Evolutionary conservation across 2,329 filamentous ascomycete genomes (phyloP).

Genomic region (Dothidotthia symphoricarpi): DNA sequence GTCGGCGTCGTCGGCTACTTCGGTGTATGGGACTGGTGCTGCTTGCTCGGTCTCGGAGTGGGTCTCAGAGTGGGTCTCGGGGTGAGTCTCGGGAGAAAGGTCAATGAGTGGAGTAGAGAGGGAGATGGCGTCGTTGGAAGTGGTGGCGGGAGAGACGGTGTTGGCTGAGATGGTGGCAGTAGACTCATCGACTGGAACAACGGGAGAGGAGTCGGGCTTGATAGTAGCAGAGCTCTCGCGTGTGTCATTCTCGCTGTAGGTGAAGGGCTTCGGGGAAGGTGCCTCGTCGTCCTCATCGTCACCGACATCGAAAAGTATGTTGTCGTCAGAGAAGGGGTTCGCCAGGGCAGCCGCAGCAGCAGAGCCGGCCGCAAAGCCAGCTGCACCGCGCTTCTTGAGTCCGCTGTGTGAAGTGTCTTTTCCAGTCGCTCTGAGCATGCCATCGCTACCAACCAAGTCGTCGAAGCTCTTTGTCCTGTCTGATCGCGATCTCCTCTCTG

Average conservation of each 20-base stretch:
- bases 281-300: conserved; percentile 30
- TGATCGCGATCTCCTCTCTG: conserved; percentile 17
- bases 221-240: conserved; percentile 35
- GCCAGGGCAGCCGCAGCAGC: conserved; percentile 31
- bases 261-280: conserved; percentile 28
- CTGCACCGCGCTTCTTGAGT: conserved; percentile 30
- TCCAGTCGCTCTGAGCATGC: conserved; percentile 37
- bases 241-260: conserved; percentile 23
- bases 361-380: conserved; percentile 44
- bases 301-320: conserved; percentile 46
- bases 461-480: conserved; percentile 40
- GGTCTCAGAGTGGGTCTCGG: conserved; percentile 6
- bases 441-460: conserved; percentile 42
- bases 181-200: no score
- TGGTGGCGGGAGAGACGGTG: conserved; percentile 3
- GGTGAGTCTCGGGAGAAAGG: conserved; percentile 26
- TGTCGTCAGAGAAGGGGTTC: conserved; percentile 48
- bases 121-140: conserved; percentile 2
- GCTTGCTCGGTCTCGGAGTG: conserved; percentile 2
- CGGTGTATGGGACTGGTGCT: conserved; percentile 19
- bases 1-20: conserved; percentile 5
- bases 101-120: conserved; percentile 30
- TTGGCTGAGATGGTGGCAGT: no score
- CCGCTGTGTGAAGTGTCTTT: conserved; percentile 18
- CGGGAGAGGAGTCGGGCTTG: conserved; percentile 18